A percentile compares a stretch with the other conserved stretches of the same genome.
Conservation (phyloP, 1,284 basidiomycete species). For the Fomitopsis schrenkii region DNA sequence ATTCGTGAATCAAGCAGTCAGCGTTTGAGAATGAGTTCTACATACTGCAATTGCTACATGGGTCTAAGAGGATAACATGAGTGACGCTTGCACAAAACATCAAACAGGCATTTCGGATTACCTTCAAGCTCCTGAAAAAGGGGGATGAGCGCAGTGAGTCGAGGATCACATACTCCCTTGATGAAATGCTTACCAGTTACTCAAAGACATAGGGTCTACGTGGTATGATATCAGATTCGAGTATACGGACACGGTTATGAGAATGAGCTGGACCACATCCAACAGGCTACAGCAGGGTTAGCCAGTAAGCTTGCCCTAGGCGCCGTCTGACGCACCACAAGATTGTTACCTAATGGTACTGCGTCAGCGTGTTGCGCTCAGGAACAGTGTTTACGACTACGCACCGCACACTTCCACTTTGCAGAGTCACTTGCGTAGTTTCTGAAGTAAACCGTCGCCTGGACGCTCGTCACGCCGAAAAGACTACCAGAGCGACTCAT, state of each 20-base stretch:
- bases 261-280: conserved; percentile 8
- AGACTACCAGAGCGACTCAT: not conserved
- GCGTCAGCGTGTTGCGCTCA: not conserved
- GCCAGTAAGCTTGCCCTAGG: too few species aligned
- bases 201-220: conserved; percentile 4
- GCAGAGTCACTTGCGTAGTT: not conserved
- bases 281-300: conserved; percentile 7
- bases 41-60: conserved; percentile 3
- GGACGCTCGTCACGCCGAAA: conserved; percentile 9
- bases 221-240: conserved; percentile 12
- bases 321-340: conserved; percentile 1
- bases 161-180: not conserved
- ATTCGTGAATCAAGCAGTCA: not conserved
- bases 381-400: not conserved
- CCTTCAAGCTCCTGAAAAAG: conserved; percentile 6
- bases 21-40: too few species aligned
- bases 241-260: conserved; percentile 12
- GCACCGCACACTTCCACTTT: not conserved
- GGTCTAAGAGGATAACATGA: not conserved
- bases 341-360: not conserved
- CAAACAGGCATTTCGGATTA: not conserved
- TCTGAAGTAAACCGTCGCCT: conserved; percentile 7
- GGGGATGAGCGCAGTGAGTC: not conserved
- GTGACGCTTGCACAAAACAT: not conserved
- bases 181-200: not conserved